phyloP scores from a whole-genome alignment of 73 alveolate genomes.

The Stentor coeruleus region DNA sequence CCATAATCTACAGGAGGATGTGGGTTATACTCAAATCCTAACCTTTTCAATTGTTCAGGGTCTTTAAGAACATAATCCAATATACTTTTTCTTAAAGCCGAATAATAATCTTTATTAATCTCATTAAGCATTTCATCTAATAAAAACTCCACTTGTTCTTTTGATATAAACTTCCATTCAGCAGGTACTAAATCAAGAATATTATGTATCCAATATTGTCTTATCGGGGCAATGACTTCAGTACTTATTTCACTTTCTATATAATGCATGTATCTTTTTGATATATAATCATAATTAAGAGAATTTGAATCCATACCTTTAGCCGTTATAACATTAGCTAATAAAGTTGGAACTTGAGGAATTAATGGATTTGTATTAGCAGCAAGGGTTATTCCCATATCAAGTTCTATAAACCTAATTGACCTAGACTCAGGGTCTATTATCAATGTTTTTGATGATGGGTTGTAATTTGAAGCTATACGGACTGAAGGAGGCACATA shows the following conservation, averaged over 20 bases:
- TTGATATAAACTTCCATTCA: slow-evolving; percentile 67
- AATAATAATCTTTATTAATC: slow-evolving; percentile 76
- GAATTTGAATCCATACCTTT: slow-evolving; percentile 54
- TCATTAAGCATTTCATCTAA: slow-evolving; percentile 84
- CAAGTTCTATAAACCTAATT: slow-evolving; percentile 63
- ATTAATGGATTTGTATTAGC: slow-evolving; percentile 61
- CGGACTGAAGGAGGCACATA: slow-evolving; percentile 79
- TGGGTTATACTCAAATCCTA: slow-evolving; percentile 73
- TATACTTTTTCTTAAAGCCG: slow-evolving; percentile 67
- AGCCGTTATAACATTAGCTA: slow-evolving; percentile 47
- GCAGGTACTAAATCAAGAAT: slow-evolving; percentile 84
- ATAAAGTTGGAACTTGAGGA: slow-evolving; percentile 64
- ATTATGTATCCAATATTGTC: slow-evolving; percentile 82
- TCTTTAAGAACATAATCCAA: slow-evolving; percentile 82
- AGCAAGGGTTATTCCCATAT: slow-evolving; percentile 56
- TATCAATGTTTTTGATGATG: slow-evolving; percentile 69
- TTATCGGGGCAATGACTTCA: slow-evolving; percentile 88
- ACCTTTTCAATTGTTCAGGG: slow-evolving; percentile 70
- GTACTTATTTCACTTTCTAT: slow-evolving; percentile 83
- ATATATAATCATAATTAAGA: slow-evolving; percentile 38
- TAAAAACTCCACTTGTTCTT: slow-evolving; percentile 58
- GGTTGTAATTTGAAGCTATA: slow-evolving; percentile 80
- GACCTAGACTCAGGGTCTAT: slow-evolving; percentile 75
- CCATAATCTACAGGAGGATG: slow-evolving; percentile 86
- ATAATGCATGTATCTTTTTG: slow-evolving; percentile 71